A percentile compares a stretch with the other conserved stretches of the same genome.
These are phyloP conservation scores for Fereydounia khargensis DNA, from an alignment of 1,284 basidiomycete species.

Conservation along the genomic window DNA sequence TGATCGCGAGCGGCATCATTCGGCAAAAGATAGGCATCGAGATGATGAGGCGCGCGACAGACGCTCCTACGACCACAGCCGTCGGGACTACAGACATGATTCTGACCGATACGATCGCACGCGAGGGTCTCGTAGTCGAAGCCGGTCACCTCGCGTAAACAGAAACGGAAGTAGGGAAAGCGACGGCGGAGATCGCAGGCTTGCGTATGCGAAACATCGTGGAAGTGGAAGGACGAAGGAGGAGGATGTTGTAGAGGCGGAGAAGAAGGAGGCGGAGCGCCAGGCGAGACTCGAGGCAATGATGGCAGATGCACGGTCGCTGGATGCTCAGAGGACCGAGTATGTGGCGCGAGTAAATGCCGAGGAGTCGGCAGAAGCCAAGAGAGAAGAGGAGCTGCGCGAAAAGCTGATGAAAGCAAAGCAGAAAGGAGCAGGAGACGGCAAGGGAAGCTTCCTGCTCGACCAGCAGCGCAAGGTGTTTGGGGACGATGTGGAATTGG, in stretches of 20 bases:
- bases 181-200: slow-evolving; percentile 5
- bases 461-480: slow-evolving; percentile 47
- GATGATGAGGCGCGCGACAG: neutral
- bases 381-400: slow-evolving; percentile 37
- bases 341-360: slow-evolving; percentile 36
- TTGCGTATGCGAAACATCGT: slow-evolving; percentile 35
- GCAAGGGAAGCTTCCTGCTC: slow-evolving; percentile 39
- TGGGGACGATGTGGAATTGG: slow-evolving; percentile 35
- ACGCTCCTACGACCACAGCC: neutral
- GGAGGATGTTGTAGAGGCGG: too few relatives aligned
- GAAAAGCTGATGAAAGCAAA: slow-evolving; percentile 22
- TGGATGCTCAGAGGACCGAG: slow-evolving; percentile 65
- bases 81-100: neutral
- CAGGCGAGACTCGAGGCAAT: slow-evolving; percentile 82
- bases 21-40: neutral
- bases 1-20: slow-evolving; percentile 2
- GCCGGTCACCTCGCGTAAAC: slow-evolving; percentile 5
- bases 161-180: neutral
- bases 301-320: slow-evolving; percentile 68
- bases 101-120: neutral
- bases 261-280: slow-evolving; percentile 64
- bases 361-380: slow-evolving; percentile 30
- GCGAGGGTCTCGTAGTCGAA: slow-evolving; percentile 6
- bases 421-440: slow-evolving; percentile 26
- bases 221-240: slow-evolving; percentile 33